Conservation (phyloP, 1,139 yeast genomes). For the Casaregolazyma lundiana region DNA sequence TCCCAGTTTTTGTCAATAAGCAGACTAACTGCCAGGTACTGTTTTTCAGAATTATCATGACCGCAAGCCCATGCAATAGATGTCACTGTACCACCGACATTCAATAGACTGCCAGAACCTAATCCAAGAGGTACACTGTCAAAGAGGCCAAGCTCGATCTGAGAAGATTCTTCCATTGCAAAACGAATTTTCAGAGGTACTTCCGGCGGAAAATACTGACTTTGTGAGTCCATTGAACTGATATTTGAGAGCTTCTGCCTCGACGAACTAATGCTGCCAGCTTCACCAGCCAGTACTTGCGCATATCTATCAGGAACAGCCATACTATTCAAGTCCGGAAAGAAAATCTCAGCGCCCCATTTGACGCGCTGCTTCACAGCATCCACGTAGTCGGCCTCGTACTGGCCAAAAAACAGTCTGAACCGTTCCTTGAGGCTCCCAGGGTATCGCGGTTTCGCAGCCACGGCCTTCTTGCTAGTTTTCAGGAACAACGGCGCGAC, state of each 20-base stretch:
- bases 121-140: not conserved
- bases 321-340: slow-evolving; percentile 19
- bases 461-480: slow-evolving; percentile 6
- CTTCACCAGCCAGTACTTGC: not conserved
- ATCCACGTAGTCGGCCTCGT: slow-evolving; percentile 15
- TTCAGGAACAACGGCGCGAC: slow-evolving; percentile 7
- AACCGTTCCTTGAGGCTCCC: slow-evolving; percentile 22
- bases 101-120: slow-evolving; percentile 18
- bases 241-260: not conserved
- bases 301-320: not conserved
- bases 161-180: not conserved
- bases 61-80: slow-evolving; percentile 31
- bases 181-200: not conserved
- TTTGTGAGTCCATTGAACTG: not conserved
- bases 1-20: slow-evolving; percentile 48
- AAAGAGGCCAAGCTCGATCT: not conserved
- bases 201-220: not conserved
- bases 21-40: slow-evolving; percentile 53
- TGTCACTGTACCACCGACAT: slow-evolving; percentile 27
- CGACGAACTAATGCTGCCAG: not conserved
- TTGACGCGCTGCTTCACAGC: slow-evolving; percentile 19
- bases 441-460: slow-evolving; percentile 9
- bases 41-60: slow-evolving; percentile 26
- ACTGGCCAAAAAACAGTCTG: slow-evolving; percentile 21
- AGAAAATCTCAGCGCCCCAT: slow-evolving; percentile 21